Evolutionary conservation across 371 early-diverging fungal species (phyloP).

Genomic region (Cladochytrium tenue): DNA sequence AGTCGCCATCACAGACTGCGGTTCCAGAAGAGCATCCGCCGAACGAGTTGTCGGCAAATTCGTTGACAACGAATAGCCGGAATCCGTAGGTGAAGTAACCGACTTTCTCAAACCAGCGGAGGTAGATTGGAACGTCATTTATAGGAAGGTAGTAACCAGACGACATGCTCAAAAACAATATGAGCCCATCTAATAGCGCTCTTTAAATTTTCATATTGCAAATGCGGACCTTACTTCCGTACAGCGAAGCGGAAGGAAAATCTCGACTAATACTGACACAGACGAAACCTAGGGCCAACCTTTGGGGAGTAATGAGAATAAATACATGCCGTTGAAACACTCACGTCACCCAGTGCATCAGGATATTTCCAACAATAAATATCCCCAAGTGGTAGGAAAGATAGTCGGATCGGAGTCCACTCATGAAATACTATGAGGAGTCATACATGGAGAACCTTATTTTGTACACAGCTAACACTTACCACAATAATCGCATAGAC

Average conservation of each 20-base stretch:
- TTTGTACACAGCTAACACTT: neutral
- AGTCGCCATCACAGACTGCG: neutral
- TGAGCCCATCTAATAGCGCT: too few species aligned
- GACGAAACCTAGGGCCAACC: conserved; percentile 28
- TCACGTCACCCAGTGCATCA: conserved; percentile 35
- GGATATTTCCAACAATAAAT: conserved; percentile 23
- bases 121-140: conserved; percentile 36
- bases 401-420: conserved; percentile 37
- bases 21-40: neutral
- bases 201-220: too few species aligned
- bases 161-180: conserved; percentile 35
- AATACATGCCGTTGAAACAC: too few species aligned
- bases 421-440: conserved; percentile 35
- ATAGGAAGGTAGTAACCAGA: conserved; percentile 38
- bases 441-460: neutral
- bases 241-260: conserved; percentile 43
- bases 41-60: conserved; percentile 35
- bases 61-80: conserved; percentile 36
- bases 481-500: conserved; percentile 31
- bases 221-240: conserved; percentile 37
- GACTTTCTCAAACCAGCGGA: conserved; percentile 36
- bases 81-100: conserved; percentile 28
- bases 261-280: conserved; percentile 39
- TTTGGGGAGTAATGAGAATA: too few species aligned
- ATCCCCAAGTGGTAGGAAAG: conserved; percentile 28